Base-by-base conservation (phyloP, 2,329 filamentous ascomycete species). In the Pezicula rhizophila region DNA sequence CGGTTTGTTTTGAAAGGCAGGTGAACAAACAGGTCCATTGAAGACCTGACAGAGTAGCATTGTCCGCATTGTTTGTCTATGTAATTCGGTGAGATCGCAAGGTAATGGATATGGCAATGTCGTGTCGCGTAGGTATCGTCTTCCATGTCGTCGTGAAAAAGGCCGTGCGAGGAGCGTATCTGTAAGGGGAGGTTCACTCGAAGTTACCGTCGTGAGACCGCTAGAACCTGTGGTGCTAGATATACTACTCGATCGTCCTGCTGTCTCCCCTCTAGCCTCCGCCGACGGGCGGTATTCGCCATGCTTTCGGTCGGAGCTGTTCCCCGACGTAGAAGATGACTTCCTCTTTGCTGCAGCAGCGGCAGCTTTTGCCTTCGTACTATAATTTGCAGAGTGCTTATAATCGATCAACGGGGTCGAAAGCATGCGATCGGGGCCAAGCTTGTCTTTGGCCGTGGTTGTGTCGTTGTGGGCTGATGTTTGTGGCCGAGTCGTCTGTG, bases 21-120 rank as follows among this genome's bases (percentile, higher is more conserved):
- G 84, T 8, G 85, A 86, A 67, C 87, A 91, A 48, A 93, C 78
- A 0, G 89, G 87, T 10, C 82, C 82, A 40, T 89, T 89, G 60
- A 93, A 90, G 31, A 95, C 79, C 61, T 89, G 83, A 57, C 89
- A 85, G 45, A 90, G 75, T 53, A 96, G 77, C 57, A 95, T 76
- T 0, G 91, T 95, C 51, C 89, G 82, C 48, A 96, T 73, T 42
- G 84, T 90, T 68, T 96, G 91, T 49, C 91, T 81, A 68, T 96
- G 89, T 43, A 95, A 78, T 69, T 96, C 91, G 37, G 84, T 74
- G 37, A 96, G 78, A 69, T 96, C 92, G 70, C 87, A 85, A 35
- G 92, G 92, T 2, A 96, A 74, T n/a, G 89, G 89, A 60, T 97
- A 96, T 7, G 80, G 71, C 26, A 87, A 70, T 2, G 78, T 75